A percentile compares a stretch with the other conserved stretches of the same genome.
These are phyloP conservation scores for Dissoconium aciculare DNA, from an alignment of 2,329 filamentous ascomycete species.

Conservation along the genomic window DNA sequence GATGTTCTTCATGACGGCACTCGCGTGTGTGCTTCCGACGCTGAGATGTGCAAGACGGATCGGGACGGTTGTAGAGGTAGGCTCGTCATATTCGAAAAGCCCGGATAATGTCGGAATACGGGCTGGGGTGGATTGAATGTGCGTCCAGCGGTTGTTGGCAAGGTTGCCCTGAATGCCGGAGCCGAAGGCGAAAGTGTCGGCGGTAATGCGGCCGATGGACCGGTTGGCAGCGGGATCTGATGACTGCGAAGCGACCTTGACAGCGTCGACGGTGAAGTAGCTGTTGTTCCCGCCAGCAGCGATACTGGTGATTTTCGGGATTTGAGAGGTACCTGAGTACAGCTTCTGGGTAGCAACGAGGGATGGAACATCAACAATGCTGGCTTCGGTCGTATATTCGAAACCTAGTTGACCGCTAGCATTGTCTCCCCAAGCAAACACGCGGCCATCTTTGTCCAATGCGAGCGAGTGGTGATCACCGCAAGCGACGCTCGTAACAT, in stretches of 20 bases:
- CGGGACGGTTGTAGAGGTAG: constrained; percentile 48
- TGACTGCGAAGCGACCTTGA: constrained; percentile 36
- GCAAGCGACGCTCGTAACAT: constrained; percentile 59
- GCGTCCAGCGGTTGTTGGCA: constrained; percentile 79
- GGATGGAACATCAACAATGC: constrained; percentile 53
- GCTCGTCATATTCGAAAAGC: constrained; percentile 77
- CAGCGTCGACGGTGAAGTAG: constrained; percentile 74
- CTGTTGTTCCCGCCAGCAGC: constrained; percentile 76
- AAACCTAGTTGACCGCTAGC: constrained; percentile 82
- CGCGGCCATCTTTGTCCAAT: constrained; percentile 57
- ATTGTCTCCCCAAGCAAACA: constrained; percentile 88
- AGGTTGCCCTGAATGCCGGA: constrained; percentile 71
- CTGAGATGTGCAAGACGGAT: constrained; percentile 62
- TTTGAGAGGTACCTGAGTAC: constrained; percentile 50
- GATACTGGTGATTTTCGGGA: constrained; percentile 57
- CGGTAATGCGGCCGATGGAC: constrained; percentile 43
- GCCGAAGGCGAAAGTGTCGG: constrained; percentile 77
- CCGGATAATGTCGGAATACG: constrained; percentile 75
- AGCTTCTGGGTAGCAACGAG: constrained; percentile 56
- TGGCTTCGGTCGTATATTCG: constrained; percentile 47
- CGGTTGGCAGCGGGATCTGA: constrained; percentile 13
- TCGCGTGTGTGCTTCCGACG: constrained; percentile 65
- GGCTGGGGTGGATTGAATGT: constrained; percentile 59
- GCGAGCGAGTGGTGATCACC: constrained; percentile 79
- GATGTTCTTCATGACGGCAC: constrained; percentile 71